These are phyloP conservation scores for Penicillium sp. DNA, from an alignment of 2,329 filamentous ascomycete species.

Conservation along the genomic window DNA sequence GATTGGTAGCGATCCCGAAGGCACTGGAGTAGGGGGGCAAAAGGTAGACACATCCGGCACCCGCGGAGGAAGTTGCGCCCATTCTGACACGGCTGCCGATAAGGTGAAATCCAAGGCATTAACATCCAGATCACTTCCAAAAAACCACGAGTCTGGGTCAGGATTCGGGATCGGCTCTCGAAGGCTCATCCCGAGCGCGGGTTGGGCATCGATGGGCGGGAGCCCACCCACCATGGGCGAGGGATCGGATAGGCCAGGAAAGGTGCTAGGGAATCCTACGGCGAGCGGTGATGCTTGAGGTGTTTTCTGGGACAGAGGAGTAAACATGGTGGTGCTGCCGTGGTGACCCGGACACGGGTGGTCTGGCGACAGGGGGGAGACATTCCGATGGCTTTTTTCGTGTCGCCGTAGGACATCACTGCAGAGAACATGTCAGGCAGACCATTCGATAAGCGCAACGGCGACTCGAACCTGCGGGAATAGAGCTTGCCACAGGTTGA, in stretches of 20 bases:
- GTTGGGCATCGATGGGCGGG: not conserved
- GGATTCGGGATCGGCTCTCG: constrained; percentile 9
- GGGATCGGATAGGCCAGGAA: not conserved
- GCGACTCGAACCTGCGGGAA: constrained; percentile 21
- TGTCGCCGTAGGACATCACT: constrained; percentile 26
- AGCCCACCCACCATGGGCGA: not conserved
- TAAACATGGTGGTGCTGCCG: not conserved
- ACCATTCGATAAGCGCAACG: not conserved
- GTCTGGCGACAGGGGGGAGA: not conserved
- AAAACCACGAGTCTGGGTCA: constrained; percentile 24
- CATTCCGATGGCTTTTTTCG: constrained; percentile 19
- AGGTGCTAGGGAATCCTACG: not conserved
- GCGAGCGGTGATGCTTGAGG: not conserved
- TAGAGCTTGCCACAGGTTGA: constrained; percentile 27
- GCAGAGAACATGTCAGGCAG: not conserved
- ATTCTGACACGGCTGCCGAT: constrained; percentile 26
- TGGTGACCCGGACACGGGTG: not conserved
- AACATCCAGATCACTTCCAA: constrained; percentile 25
- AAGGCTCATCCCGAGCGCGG: constrained; percentile 7
- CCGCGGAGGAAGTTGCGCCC: constrained; percentile 22
- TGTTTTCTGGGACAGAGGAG: not conserved
- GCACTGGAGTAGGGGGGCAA: not conserved
- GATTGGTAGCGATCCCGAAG: not conserved
- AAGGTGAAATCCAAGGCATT: constrained; percentile 25
- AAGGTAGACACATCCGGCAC: not conserved